phyloP scores from a whole-genome alignment of 768 basidiomycete species.

The Suillus ampliporus region DNA sequence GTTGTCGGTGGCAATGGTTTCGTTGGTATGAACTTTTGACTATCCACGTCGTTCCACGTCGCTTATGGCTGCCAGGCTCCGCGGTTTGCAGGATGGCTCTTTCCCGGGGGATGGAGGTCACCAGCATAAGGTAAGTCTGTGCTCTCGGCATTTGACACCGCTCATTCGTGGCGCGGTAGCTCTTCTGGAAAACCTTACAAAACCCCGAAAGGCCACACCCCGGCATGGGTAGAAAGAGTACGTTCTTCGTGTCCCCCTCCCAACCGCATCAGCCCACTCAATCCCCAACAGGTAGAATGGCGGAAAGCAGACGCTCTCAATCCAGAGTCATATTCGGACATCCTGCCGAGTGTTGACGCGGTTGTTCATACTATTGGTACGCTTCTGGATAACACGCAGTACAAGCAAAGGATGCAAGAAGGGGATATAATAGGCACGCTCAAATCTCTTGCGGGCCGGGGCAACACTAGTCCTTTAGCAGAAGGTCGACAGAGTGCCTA shows the following conservation, averaged over 20 bases:
- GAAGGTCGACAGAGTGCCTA: slow-evolving; percentile 57
- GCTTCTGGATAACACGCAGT: slow-evolving; percentile 78
- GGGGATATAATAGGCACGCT: slow-evolving; percentile 60
- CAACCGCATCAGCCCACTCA: slow-evolving; percentile 19
- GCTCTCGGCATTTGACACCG: neutral
- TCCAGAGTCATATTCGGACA: slow-evolving; percentile 71
- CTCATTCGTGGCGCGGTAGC: slow-evolving; percentile 44
- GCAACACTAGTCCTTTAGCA: slow-evolving; percentile 66
- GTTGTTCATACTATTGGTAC: slow-evolving; percentile 96
- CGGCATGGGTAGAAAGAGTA: slow-evolving; percentile 85
- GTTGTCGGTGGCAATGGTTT: slow-evolving; percentile 99
- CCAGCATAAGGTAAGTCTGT: slow-evolving; percentile 78
- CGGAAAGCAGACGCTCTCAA: slow-evolving; percentile 80
- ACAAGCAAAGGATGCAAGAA: slow-evolving; percentile 75
- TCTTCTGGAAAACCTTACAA: slow-evolving; percentile 85
- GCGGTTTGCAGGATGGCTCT: slow-evolving; percentile 91
- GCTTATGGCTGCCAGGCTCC: slow-evolving; percentile 66
- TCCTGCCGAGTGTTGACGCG: slow-evolving; percentile 70
- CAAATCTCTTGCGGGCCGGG: slow-evolving; percentile 51
- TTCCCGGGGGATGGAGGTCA: slow-evolving; percentile 82
- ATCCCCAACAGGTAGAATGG: slow-evolving; percentile 77
- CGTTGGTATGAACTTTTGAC: slow-evolving; percentile 63
- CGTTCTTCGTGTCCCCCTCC: slow-evolving; percentile 22
- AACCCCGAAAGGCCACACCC: slow-evolving; percentile 89
- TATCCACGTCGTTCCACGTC: slow-evolving; percentile 7